Percentiles rank a stretch among this genome's conserved stretches.
These are phyloP conservation scores for Pulicaria dysenterica DNA, from an alignment of 129 eudicot species.

Conservation along the genomic window DNA sequence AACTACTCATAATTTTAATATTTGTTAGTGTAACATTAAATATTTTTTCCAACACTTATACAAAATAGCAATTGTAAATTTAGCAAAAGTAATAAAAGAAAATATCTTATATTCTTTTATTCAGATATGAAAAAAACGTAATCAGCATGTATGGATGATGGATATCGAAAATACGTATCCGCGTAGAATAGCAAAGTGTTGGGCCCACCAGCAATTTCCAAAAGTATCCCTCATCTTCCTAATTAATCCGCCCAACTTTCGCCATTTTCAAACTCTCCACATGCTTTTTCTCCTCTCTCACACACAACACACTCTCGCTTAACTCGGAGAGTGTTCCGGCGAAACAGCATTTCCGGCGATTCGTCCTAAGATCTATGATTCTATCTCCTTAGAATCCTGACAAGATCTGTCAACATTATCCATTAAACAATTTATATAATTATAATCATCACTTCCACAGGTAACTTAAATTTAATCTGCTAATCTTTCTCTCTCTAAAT, in stretches of 20 bases:
- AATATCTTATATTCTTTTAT: too few relatives aligned
- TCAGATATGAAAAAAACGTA: too few relatives aligned
- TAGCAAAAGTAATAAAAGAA: too few relatives aligned
- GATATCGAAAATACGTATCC: constrained; percentile 2
- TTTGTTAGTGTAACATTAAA: too few relatives aligned
- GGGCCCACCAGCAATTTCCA: constrained; percentile 17
- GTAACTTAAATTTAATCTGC: constrained; percentile 18
- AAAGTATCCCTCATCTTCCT: constrained; percentile 19
- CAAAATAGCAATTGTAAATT: too few relatives aligned
- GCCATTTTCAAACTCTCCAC: constrained; percentile 19
- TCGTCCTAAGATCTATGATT: constrained; percentile 28
- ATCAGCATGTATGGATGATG: neutral
- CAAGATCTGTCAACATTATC: constrained; percentile 36
- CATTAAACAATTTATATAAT: neutral
- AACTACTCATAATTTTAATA: too few relatives aligned
- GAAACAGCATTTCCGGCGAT: constrained; percentile 16
- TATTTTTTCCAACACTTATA: too few relatives aligned
- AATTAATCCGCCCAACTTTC: constrained; percentile 17
- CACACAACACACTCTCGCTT: constrained; percentile 23
- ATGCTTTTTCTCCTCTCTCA: constrained; percentile 5
- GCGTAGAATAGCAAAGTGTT: constrained; percentile 21
- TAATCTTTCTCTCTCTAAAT: neutral
- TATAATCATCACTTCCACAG: constrained; percentile 21
- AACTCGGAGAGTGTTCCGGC: constrained; percentile 33
- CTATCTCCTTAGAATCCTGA: constrained; percentile 27